Base-by-base conservation (phyloP, 352 stramenopile species). In the Globisporangium yorkense region DNA sequence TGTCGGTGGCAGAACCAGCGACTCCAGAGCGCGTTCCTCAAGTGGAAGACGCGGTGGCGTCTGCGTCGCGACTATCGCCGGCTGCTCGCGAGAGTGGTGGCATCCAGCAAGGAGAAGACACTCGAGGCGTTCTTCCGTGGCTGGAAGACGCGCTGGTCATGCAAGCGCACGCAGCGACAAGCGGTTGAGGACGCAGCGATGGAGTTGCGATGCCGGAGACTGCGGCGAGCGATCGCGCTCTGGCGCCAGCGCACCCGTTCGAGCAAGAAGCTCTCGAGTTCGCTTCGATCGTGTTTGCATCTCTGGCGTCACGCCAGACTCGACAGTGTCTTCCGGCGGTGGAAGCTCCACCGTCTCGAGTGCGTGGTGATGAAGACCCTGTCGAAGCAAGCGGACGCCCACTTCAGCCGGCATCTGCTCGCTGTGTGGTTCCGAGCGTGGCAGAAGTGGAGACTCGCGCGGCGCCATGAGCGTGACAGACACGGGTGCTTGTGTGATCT, bases 31-130 rank as follows among this genome's bases (percentile, higher is more conserved):
- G 67, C 35, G 27, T 81, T 81, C 21, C 54, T 66, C 8, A 54
- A 43, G 2, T 81, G 72, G 72, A 79, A 77, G 55, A 51, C 63
- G 12, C 63, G 44, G 0, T 81, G 65, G 72, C 47, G 12, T 0
- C 48, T 77, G 43, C 66, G 65, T 1, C 71, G 65, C 31, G 61
- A 70, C 2, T 60, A 81, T 43, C 65, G 58, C 0, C 41, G 41
- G 3, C 47, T 81, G 6, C 51, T 79, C 9, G 47, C 63, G 21
- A 56, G 39, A 0, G 57, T 58, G 6, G 27, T 56, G 0, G 15
- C 61, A 0, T 43, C 51, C 8, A 71, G 59, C 0, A 63, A 67
- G 3, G 65, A 71, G 18, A 54, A 61, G 31, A 21, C 51, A 0
- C 13, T 68, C 1, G 62, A 68, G 21, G 31, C 9, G n/a, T 56